Evolutionary conservation across 2,329 filamentous ascomycete species (phyloP).

Genomic region (Purpureocillium takamizusanense): DNA sequence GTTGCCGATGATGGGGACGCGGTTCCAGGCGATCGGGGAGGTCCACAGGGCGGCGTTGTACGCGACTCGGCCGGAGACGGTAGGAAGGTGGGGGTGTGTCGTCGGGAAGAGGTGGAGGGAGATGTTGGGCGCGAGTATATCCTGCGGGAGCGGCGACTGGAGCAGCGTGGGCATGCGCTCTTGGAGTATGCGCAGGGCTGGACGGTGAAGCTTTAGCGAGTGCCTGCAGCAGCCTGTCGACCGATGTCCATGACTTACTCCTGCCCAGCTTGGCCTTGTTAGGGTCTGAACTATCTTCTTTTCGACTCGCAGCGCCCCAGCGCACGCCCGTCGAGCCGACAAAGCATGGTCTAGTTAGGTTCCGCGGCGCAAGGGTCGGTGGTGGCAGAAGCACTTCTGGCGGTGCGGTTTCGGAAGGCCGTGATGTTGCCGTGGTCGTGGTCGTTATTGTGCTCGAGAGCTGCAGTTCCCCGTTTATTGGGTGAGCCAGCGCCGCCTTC

Average conservation of each 20-base stretch:
- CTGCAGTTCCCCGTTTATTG: no score
- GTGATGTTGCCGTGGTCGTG: no score
- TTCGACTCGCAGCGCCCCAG: slow-evolving; percentile 13
- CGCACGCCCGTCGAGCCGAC: slow-evolving; percentile 22
- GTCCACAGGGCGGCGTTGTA: slow-evolving; percentile 95
- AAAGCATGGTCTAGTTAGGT: slow-evolving; percentile 8
- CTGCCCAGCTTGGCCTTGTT: slow-evolving; percentile 56
- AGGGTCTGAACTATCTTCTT: slow-evolving; percentile 34
- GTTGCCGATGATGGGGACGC: slow-evolving; percentile 82
- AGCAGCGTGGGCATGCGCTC: slow-evolving; percentile 58
- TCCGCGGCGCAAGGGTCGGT: neutral
- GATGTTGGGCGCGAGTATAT: slow-evolving; percentile 69
- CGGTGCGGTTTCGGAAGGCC: neutral
- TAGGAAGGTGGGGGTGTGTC: slow-evolving; percentile 81
- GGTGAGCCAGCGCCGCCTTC: slow-evolving; percentile 9
- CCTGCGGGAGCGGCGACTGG: slow-evolving; percentile 59
- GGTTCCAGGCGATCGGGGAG: slow-evolving; percentile 90
- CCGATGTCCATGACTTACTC: slow-evolving; percentile 33
- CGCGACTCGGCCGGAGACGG: slow-evolving; percentile 81
- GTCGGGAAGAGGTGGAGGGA: slow-evolving; percentile 62
- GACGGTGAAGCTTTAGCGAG: slow-evolving; percentile 4
- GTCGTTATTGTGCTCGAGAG: no score
- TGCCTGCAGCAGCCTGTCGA: neutral
- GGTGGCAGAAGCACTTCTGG: neutral
- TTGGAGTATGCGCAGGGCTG: slow-evolving; percentile 57